A percentile compares a stretch with the other conserved stretches of the same genome.
Evolutionary conservation across 331 rosid genomes (phyloP).

Genomic region (Stylosanthes scabra): DNA sequence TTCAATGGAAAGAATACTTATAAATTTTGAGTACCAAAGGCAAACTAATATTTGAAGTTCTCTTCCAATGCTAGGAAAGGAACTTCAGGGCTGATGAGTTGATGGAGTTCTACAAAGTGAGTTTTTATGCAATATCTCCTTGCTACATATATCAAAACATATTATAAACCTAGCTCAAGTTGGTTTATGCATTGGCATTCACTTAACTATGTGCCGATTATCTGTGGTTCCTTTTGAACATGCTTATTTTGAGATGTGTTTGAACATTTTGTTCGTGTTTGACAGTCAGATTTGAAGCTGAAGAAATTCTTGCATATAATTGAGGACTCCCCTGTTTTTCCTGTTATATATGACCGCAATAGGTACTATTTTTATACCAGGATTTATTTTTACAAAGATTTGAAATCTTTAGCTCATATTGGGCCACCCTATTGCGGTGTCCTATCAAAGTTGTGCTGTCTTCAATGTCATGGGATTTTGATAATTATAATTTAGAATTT

Average conservation of each 20-base stretch:
- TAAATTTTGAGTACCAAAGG: conserved; percentile 15
- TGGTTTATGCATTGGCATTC: not conserved
- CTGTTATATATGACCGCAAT: conserved; percentile 78
- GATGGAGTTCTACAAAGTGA: conserved; percentile 93
- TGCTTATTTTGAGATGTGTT: conserved; percentile 24
- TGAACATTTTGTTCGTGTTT: conserved; percentile 43
- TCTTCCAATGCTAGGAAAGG: conserved; percentile 58
- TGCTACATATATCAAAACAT: not conserved
- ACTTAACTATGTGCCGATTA: conserved; percentile 17
- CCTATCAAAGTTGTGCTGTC: conserved; percentile 16
- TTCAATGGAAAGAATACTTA: conserved; percentile 11
- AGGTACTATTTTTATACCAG: conserved; percentile 56
- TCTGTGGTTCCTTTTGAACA: not conserved
- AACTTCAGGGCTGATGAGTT: conserved; percentile 87
- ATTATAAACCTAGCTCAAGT: not conserved
- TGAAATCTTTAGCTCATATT: conserved; percentile 33
- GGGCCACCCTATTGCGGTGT: not conserved
- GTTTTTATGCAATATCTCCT: conserved; percentile 40
- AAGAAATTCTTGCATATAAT: conserved; percentile 97
- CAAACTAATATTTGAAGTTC: conserved; percentile 16
- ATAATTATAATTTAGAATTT: conserved; percentile 4
- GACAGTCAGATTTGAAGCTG: conserved; percentile 94
- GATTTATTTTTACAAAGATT: conserved; percentile 16
- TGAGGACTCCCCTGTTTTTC: conserved; percentile 79
- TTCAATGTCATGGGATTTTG: conserved; percentile 3